Percentiles rank a stretch among this genome's conserved stretches.
phyloP scores from a whole-genome alignment of 73 alveolate species.

The Effrenium voratum region DNA sequence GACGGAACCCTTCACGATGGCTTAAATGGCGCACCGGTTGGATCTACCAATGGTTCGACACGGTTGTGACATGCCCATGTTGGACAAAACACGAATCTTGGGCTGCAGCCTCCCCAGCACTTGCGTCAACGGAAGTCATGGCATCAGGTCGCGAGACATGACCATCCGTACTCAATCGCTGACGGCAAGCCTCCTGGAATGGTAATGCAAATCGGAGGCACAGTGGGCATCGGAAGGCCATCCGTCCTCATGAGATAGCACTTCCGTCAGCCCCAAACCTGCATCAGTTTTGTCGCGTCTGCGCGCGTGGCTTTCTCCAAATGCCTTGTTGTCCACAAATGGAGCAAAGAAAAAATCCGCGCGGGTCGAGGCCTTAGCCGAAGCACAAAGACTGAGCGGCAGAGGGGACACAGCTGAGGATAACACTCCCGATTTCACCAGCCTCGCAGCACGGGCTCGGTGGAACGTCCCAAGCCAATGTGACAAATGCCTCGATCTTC shows the following conservation, averaged over 20 bases:
- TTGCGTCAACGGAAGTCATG: neutral
- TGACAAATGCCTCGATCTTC: conserved; percentile 39
- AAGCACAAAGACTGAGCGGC: neutral
- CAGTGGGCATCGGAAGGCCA: too few relatives aligned
- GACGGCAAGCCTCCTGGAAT: conserved; percentile 65
- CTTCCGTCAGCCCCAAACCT: conserved; percentile 26
- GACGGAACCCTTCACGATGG: too few relatives aligned
- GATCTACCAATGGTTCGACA: too few relatives aligned
- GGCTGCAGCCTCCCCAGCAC: neutral
- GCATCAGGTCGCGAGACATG: conserved; percentile 30
- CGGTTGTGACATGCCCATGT: too few relatives aligned
- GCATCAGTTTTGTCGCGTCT: neutral
- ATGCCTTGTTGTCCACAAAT: conserved; percentile 87
- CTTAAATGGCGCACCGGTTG: too few relatives aligned
- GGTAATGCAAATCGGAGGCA: too few relatives aligned
- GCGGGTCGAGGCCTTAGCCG: conserved; percentile 38
- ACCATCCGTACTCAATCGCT: conserved; percentile 64
- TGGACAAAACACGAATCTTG: neutral
- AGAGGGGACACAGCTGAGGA: neutral
- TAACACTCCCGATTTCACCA: conserved; percentile 76
- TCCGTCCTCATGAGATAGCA: conserved; percentile 27
- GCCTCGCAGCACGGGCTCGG: neutral
- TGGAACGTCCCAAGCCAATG: neutral
- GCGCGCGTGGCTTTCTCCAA: neutral
- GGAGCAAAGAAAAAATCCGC: conserved; percentile 68